Evolutionary conservation across 441 rosid genomes (phyloP).

Genomic region (Francoa sonchifolia): DNA sequence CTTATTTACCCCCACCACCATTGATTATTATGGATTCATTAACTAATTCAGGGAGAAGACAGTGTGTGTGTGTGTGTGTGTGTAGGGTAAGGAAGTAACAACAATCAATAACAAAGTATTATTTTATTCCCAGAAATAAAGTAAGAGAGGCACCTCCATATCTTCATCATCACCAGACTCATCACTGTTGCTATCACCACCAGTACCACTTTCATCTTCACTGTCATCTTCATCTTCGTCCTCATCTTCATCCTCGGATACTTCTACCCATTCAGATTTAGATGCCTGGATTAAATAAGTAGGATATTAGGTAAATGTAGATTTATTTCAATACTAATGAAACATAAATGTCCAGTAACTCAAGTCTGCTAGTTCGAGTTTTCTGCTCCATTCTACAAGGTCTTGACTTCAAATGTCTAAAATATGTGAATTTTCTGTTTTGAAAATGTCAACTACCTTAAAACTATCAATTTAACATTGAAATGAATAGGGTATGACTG

Average conservation of each 20-base stretch:
- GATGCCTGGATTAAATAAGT: constrained; percentile 42
- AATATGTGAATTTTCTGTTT: no score
- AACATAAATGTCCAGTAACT: no score
- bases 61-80: no score
- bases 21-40: no score
- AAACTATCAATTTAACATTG: no score
- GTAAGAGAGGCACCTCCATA: constrained; percentile 31
- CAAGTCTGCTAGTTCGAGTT: no score
- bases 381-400: no score
- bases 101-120: background rate
- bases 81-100: background rate
- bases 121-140: background rate
- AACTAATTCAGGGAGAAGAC: no score
- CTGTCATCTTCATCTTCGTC: constrained; percentile 61
- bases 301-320: constrained; percentile 7
- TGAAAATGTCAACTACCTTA: no score
- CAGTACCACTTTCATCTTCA: constrained; percentile 25
- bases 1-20: no score
- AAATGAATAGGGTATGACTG: no score
- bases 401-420: no score
- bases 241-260: constrained; percentile 74
- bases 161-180: constrained; percentile 50
- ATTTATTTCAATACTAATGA: constrained; percentile 9
- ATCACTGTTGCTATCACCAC: constrained; percentile 34
- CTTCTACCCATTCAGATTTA: constrained; percentile 88